Percentiles rank a stretch among this genome's conserved stretches.
Conservation (phyloP, 257 asterid species). For the Thymus mandschuricus region DNA sequence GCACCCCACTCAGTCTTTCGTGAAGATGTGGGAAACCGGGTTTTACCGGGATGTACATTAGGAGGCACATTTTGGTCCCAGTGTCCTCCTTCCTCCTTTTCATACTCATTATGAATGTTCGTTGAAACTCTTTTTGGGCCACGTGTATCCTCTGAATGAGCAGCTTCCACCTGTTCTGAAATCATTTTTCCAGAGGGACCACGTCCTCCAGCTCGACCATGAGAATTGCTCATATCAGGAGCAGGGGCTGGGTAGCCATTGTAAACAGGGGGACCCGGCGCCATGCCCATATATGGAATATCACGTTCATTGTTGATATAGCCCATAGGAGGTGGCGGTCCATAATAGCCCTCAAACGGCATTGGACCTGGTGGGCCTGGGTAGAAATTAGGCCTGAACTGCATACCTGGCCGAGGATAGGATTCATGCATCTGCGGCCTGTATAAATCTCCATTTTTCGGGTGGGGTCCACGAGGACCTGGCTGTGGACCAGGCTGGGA, state of each 20-base stretch:
- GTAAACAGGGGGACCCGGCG: constrained; percentile 58
- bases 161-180: constrained; percentile 50
- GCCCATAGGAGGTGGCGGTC: constrained; percentile 91
- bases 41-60: constrained; percentile 47
- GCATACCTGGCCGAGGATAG: constrained; percentile 78
- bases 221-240: constrained; percentile 60
- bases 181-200: constrained; percentile 50
- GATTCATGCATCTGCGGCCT: constrained; percentile 78
- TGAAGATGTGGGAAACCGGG: constrained; percentile 37
- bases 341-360: constrained; percentile 80
- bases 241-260: constrained; percentile 63
- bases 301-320: constrained; percentile 70
- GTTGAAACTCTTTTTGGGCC: constrained; percentile 51
- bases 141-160: constrained; percentile 50
- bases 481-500: constrained; percentile 65
- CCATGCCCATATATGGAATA: constrained; percentile 69
- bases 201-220: constrained; percentile 52
- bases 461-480: constrained; percentile 86
- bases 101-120: constrained; percentile 55
- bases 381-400: constrained; percentile 85
- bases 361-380: constrained; percentile 49
- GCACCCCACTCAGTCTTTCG: constrained; percentile 83
- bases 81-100: constrained; percentile 59
- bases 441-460: constrained; percentile 76
- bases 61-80: constrained; percentile 43